Percentiles rank a stretch among this genome's conserved stretches.
Evolutionary conservation across 306 rosid species (phyloP).

Genomic region (Styphnolobium japonicum): DNA sequence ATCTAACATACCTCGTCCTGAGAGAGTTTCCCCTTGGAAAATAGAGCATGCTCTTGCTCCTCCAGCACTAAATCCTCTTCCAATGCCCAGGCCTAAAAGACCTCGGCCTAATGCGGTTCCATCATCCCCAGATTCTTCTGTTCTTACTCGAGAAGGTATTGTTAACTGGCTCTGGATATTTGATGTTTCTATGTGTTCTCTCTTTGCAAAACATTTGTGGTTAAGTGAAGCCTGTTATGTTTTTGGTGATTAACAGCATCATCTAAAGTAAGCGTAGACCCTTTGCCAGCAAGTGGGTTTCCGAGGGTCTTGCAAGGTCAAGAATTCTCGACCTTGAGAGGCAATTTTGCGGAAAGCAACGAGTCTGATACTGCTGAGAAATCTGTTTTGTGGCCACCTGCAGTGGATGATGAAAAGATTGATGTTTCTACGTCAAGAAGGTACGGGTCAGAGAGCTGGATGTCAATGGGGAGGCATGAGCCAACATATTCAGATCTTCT

Average conservation of each 20-base stretch:
- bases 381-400: constrained; percentile 58
- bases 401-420: constrained; percentile 61
- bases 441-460: constrained; percentile 63
- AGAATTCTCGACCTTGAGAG: constrained; percentile 82
- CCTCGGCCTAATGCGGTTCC: constrained; percentile 71
- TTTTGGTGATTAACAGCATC: constrained; percentile 39
- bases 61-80: constrained; percentile 73
- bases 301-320: constrained; percentile 99
- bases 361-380: constrained; percentile 64
- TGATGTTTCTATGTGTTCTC: background rate
- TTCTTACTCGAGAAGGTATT: constrained; percentile 81
- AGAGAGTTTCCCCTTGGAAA: constrained; percentile 96
- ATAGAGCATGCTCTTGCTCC: constrained; percentile 93
- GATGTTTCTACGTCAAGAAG: constrained; percentile 69
- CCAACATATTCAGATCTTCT: constrained; percentile 73
- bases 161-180: background rate
- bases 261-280: constrained; percentile 63
- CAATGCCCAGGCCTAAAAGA: constrained; percentile 80
- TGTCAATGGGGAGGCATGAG: constrained; percentile 63
- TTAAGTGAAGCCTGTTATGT: constrained; percentile 9
- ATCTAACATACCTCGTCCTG: constrained; percentile 84
- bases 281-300: constrained; percentile 61
- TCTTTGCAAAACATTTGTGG: background rate
- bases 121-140: constrained; percentile 79
- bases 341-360: constrained; percentile 54